A percentile compares a stretch with the other conserved stretches of the same genome.
Evolutionary conservation across 2,329 filamentous ascomycete genomes (phyloP).

Genomic region (Nannizzia gypsea): DNA sequence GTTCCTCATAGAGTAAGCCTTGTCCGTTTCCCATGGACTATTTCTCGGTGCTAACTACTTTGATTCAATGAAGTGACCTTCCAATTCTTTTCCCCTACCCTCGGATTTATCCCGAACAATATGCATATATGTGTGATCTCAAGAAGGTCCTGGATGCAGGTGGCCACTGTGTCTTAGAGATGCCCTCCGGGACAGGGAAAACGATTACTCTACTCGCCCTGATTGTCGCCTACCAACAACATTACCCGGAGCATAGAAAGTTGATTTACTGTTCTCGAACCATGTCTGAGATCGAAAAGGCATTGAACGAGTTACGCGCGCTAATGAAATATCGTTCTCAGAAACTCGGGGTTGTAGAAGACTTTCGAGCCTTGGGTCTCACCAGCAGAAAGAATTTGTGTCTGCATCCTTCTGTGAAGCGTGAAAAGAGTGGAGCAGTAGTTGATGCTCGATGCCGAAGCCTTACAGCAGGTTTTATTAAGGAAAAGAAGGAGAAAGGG

Average conservation of each 20-base stretch:
- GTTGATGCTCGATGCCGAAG: conserved; percentile 95
- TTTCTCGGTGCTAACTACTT: conserved; percentile 13
- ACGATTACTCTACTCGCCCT: conserved; percentile 89
- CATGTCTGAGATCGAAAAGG: conserved; percentile 99
- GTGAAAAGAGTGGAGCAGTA: conserved; percentile 86
- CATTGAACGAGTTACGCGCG: conserved; percentile 75
- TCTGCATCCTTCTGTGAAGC: conserved; percentile 87
- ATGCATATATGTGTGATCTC: conserved; percentile 74
- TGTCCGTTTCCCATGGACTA: not conserved
- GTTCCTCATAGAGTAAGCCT: conserved; percentile 60
- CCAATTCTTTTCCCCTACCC: conserved; percentile 64
- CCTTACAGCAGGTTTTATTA: conserved; percentile 90
- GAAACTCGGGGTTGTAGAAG: conserved; percentile 79
- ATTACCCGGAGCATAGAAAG: conserved; percentile 85
- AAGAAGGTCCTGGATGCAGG: conserved; percentile 83
- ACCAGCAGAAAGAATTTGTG: conserved; percentile 97
- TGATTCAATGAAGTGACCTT: conserved; percentile 41
- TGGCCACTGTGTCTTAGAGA: conserved; percentile 92
- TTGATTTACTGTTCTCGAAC: conserved; percentile 98
- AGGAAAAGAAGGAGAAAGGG: conserved; percentile 90
- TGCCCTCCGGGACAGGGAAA: conserved; percentile 98
- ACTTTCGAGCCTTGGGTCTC: conserved; percentile 81
- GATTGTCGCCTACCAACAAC: conserved; percentile 92
- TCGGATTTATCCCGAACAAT: conserved; percentile 61
- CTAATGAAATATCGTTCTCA: conserved; percentile 91